Percentiles rank a stretch among this genome's conserved stretches.
Evolutionary conservation across 2,329 filamentous ascomycete species (phyloP).

Genomic region (Phialocephala sp.): DNA sequence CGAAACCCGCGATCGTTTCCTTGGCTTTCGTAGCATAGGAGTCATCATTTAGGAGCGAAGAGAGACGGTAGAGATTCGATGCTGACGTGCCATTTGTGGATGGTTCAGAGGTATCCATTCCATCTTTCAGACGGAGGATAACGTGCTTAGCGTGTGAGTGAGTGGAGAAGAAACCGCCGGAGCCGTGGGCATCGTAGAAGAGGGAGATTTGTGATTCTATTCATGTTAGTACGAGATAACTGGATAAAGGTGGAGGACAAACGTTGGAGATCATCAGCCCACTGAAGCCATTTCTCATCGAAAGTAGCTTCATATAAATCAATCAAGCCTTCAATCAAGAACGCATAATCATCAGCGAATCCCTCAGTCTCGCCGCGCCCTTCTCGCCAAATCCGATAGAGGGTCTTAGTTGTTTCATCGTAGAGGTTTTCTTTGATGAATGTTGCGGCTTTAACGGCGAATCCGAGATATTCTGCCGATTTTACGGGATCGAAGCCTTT

Average conservation of each 20-base stretch:
- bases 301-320: slow-evolving; percentile 85
- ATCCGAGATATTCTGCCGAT: slow-evolving; percentile 64
- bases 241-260: slow-evolving; percentile 40
- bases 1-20: slow-evolving; percentile 82
- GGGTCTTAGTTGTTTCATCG: slow-evolving; percentile 62
- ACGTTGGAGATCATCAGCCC: slow-evolving; percentile 83
- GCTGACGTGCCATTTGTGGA: slow-evolving; percentile 90
- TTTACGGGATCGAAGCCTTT: slow-evolving; percentile 61
- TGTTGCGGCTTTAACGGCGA: slow-evolving; percentile 69
- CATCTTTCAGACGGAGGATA: slow-evolving; percentile 89
- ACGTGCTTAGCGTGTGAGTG: slow-evolving; percentile 66
- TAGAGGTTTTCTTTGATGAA: slow-evolving; percentile 81
- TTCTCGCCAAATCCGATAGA: slow-evolving; percentile 78
- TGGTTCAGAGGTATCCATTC: slow-evolving; percentile 91
- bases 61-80: slow-evolving; percentile 83
- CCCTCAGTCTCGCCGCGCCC: slow-evolving; percentile 68
- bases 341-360: slow-evolving; percentile 96
- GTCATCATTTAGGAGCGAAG: slow-evolving; percentile 69
- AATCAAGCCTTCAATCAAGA: slow-evolving; percentile 80
- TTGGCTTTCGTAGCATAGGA: slow-evolving; percentile 68
- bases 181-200: slow-evolving; percentile 70
- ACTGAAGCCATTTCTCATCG: slow-evolving; percentile 75
- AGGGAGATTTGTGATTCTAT: slow-evolving; percentile 73
- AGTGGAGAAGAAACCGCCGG: slow-evolving; percentile 75
- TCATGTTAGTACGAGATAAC: slow-evolving; percentile 20